Base-by-base conservation (phyloP, 768 basidiomycete genomes). In the Termitomyces sp. region DNA sequence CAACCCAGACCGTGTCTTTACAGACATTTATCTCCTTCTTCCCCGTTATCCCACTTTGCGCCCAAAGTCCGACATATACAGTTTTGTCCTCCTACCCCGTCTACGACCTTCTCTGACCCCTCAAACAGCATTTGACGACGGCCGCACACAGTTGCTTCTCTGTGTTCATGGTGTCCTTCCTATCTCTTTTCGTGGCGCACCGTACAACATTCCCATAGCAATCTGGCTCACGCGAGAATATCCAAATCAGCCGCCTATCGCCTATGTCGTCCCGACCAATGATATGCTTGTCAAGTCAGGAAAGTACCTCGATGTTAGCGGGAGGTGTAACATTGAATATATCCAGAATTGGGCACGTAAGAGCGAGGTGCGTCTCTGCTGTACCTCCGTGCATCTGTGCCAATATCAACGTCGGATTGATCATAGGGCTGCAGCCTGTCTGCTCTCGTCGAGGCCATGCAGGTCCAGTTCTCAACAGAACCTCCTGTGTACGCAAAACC, bases 151-250 rank as follows among this genome's bases (percentile, higher is more conserved):
- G 66, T 80, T 98, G 17, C 82, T 99, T 27, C 85, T 98, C 56
- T 94, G 92, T 62, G 64, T 96, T 3, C 91, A 97, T 66, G 97
- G 97, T 10, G 82, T 98, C 5, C 77, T 99, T 1, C 95, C 94
- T 4, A 97, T 99, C 63, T 71, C 81, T 0, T 96, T 85, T 75
- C 81, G 89, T 48, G 73, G 77, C 1, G 74, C 84, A 0, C 78
- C 87, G 2, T 99, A 99, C 78, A 93, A 99, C 71, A 98, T 98
- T 64, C 97, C 97, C 4, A 72, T 99, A 64, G 85, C 90, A 12
- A 63, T 96, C 59, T 98, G 95, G 95, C 63, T 98, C 41, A 80
- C 93, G 3, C 80, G 81, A 51, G 90, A 92, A 41, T 98, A 94
- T 66, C 96, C 96, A 4, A 77, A 80, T 42, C 76, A 77, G 12